Percentiles rank a stretch among this genome's conserved stretches.
Evolutionary conservation across 345 rosid species (phyloP).

Genomic region (Fremontodendron californicum): DNA sequence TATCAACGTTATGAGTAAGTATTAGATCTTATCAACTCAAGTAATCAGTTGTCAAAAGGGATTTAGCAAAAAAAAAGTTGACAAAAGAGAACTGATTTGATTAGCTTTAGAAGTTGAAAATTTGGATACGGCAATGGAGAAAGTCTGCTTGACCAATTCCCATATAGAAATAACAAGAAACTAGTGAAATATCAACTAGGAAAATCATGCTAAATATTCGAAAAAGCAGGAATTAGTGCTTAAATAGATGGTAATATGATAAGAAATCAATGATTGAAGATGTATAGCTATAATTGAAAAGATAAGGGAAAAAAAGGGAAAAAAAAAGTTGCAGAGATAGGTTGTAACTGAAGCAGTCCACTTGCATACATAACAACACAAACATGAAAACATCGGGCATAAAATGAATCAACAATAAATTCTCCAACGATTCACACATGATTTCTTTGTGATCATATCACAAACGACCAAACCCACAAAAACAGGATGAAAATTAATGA

Average conservation of each 20-base stretch:
- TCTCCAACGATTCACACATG: neutral
- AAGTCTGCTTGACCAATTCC: neutral
- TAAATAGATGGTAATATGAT: neutral
- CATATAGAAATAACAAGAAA: neutral
- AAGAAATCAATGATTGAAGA: neutral
- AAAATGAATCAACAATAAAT: neutral
- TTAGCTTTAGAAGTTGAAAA: neutral
- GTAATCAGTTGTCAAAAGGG: no score
- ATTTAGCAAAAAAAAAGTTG: no score
- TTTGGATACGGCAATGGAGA: neutral
- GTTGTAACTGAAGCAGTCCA: neutral
- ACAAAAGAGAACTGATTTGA: neutral
- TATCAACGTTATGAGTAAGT: no score
- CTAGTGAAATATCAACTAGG: neutral
- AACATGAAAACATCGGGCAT: neutral
- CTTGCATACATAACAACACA: conserved; percentile 1
- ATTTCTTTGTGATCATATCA: neutral
- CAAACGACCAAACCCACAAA: neutral
- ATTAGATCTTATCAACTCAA: no score
- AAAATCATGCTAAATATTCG: neutral
- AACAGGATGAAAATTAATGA: neutral
- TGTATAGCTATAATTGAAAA: neutral
- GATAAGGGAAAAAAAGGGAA: neutral
- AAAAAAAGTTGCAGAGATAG: neutral
- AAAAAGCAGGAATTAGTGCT: neutral